phyloP scores from a whole-genome alignment of 331 rosid genomes.

The Rhamnella rubrinervis region DNA sequence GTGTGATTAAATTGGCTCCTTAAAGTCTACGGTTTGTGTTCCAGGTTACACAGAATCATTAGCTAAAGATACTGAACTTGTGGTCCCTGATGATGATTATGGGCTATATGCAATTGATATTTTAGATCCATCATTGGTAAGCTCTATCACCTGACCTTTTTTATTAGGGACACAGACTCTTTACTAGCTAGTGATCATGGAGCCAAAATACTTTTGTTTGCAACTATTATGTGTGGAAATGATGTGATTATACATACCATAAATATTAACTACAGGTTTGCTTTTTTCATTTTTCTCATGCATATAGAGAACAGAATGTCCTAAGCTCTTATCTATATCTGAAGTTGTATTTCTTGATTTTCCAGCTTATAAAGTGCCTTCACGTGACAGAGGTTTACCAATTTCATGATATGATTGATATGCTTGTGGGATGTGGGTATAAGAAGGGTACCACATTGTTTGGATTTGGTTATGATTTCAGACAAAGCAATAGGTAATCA shows the following conservation, averaged over 20 bases:
- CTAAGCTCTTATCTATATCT: neutral
- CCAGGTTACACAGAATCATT: slow-evolving; percentile 76
- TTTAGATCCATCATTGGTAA: slow-evolving; percentile 82
- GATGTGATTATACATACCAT: neutral
- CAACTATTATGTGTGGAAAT: neutral
- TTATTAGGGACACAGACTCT: too few relatives aligned
- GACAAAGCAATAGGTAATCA: slow-evolving; percentile 85
- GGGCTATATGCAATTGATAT: slow-evolving; percentile 94
- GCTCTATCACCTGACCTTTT: slow-evolving; percentile 2
- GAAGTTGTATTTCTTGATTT: slow-evolving; percentile 21
- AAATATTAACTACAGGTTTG: neutral
- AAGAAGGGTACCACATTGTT: slow-evolving; percentile 89
- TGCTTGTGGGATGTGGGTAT: slow-evolving; percentile 81
- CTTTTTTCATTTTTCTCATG: neutral
- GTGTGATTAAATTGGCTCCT: neutral
- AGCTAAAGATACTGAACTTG: slow-evolving; percentile 51
- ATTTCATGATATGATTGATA: slow-evolving; percentile 86
- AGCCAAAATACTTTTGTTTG: too few relatives aligned
- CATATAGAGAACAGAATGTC: neutral
- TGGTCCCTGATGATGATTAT: slow-evolving; percentile 73
- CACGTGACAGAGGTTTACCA: slow-evolving; percentile 74
- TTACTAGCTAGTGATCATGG: too few relatives aligned
- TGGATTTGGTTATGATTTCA: slow-evolving; percentile 94
- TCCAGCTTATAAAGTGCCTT: slow-evolving; percentile 68
- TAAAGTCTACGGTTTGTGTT: neutral